Percentiles rank a stretch among this genome's conserved stretches.
phyloP scores from a whole-genome alignment of 2,329 filamentous ascomycete species.

The Knufia fluminis region DNA sequence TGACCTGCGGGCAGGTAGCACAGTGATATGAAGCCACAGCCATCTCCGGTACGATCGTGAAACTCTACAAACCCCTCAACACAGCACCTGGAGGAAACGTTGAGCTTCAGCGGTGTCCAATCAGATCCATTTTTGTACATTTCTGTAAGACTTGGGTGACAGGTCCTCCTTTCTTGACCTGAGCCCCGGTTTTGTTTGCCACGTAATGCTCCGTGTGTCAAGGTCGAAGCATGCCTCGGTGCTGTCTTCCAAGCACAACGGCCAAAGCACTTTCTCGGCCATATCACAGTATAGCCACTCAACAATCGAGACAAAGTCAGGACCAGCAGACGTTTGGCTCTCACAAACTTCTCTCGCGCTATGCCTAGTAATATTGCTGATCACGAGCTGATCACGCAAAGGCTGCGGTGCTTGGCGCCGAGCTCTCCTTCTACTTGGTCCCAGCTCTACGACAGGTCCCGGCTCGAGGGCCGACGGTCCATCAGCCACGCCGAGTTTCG shows the following conservation, averaged over 20 bases:
- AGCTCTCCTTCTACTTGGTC: background rate
- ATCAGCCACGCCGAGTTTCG: constrained; percentile 4
- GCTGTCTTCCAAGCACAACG: background rate
- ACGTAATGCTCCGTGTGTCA: background rate
- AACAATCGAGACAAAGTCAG: background rate
- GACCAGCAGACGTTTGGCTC: constrained; percentile 1
- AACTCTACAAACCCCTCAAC: too few species aligned
- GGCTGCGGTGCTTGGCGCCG: background rate
- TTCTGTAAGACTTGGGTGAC: background rate
- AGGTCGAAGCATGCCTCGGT: background rate
- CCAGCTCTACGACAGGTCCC: background rate
- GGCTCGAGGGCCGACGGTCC: background rate
- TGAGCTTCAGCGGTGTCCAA: too few species aligned
- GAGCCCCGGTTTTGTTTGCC: background rate
- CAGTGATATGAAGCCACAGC: too few species aligned
- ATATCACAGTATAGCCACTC: constrained; percentile 10
- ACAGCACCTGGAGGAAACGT: too few species aligned
- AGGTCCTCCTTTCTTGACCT: background rate
- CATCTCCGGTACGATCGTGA: too few species aligned
- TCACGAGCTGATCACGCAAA: constrained; percentile 1
- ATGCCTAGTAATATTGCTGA: background rate
- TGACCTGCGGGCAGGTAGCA: too few species aligned
- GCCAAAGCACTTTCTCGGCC: constrained; percentile 8
- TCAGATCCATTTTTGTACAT: background rate
- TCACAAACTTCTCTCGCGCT: constrained; percentile 5